These are phyloP conservation scores for Platanthera zijinensis DNA, from an alignment of 106 monocot genomes.

Conservation along the genomic window DNA sequence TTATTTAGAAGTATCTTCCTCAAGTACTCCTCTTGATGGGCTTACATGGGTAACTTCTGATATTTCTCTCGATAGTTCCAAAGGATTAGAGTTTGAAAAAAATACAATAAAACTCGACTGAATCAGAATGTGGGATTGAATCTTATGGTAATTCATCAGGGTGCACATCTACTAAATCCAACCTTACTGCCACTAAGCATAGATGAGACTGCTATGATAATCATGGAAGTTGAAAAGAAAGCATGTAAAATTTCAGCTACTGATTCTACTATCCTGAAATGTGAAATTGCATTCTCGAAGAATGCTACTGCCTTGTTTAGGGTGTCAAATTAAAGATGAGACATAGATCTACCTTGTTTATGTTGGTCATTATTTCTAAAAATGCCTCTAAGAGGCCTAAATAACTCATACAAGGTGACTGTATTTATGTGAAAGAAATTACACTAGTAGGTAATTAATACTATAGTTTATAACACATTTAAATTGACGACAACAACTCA, in stretches of 20 bases:
- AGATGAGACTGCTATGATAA: not conserved
- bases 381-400: too few species aligned
- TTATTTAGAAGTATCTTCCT: conserved; percentile 13
- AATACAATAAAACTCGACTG: conserved; percentile 7
- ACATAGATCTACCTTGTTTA: too few species aligned
- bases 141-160: conserved; percentile 1
- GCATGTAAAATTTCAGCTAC: not conserved
- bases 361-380: too few species aligned
- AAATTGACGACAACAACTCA: too few species aligned
- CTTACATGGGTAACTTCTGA: not conserved
- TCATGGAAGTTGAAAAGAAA: not conserved
- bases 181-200: conserved; percentile 5
- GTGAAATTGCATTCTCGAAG: not conserved
- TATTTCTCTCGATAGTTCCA: conserved; percentile 7
- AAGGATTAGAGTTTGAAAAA: conserved; percentile 1
- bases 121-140: conserved; percentile 6
- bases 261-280: not conserved
- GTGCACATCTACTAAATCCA: not conserved
- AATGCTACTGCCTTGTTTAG: conserved; percentile 8
- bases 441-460: too few species aligned
- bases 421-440: too few species aligned
- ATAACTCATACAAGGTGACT: too few species aligned
- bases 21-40: not conserved
- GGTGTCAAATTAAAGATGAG: too few species aligned
- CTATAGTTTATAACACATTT: too few species aligned